Conservation (phyloP, 345 rosid species). For the Geranium brycei region DNA sequence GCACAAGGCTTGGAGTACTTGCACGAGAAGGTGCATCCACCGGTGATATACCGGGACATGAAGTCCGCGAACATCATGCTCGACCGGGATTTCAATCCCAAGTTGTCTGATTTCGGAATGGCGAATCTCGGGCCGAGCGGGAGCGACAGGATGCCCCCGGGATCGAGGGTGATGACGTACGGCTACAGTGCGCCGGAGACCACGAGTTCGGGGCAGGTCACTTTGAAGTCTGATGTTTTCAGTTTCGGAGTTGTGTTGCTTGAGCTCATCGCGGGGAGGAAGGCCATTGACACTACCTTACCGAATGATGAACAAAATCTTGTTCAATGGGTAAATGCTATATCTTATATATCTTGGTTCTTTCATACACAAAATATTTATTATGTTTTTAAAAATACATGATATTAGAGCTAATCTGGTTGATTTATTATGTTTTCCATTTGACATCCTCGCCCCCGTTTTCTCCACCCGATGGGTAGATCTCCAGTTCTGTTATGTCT, state of each 20-base stretch:
- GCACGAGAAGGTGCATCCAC: slow-evolving; percentile 21
- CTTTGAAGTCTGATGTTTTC: slow-evolving; percentile 19
- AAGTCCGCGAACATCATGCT: slow-evolving; percentile 22
- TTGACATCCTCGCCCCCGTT: too few species aligned
- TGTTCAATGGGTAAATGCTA: slow-evolving; percentile 18
- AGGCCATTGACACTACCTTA: slow-evolving; percentile 16
- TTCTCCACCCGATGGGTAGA: too few species aligned
- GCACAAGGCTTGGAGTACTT: slow-evolving; percentile 22
- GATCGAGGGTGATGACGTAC: slow-evolving; percentile 20
- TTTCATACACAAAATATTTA: too few species aligned
- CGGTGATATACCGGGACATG: slow-evolving; percentile 16
- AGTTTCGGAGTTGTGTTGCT: slow-evolving; percentile 20
- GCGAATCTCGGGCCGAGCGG: slow-evolving; percentile 15
- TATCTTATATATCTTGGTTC: background rate
- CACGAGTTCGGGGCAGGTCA: slow-evolving; percentile 11
- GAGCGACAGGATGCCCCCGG: slow-evolving; percentile 7
- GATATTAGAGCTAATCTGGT: too few species aligned
- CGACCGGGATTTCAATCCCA: slow-evolving; percentile 12
- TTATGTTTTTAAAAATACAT: too few species aligned
- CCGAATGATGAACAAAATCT: slow-evolving; percentile 21
- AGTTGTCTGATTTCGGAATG: slow-evolving; percentile 19
- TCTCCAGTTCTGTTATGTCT: too few species aligned
- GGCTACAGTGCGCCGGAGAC: slow-evolving; percentile 23
- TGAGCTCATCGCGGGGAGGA: slow-evolving; percentile 19
- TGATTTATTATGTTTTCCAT: too few species aligned